Percentiles rank a stretch among this genome's conserved stretches.
phyloP scores from a whole-genome alignment of 2,329 filamentous ascomycete genomes.

The Tolypocladium tundrense region DNA sequence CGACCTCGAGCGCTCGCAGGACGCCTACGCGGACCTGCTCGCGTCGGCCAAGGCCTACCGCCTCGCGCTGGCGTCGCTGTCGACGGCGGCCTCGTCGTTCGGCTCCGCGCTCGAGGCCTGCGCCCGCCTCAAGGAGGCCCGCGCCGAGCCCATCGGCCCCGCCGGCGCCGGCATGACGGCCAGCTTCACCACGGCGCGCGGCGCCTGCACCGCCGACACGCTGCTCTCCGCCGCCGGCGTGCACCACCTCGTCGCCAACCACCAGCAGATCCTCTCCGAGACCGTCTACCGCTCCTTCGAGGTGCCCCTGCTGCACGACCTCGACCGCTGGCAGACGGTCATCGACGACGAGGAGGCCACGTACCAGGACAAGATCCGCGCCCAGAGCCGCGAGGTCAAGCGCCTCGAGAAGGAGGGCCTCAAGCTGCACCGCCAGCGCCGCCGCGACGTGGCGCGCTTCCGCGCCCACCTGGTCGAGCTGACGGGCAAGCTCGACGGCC shows the following conservation, averaged over 20 bases:
- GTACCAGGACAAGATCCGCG: conserved; percentile 45
- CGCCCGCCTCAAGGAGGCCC: conserved; percentile 57
- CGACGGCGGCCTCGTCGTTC: conserved; percentile 51
- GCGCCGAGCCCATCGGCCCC: conserved; percentile 44
- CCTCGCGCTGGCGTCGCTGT: conserved; percentile 49
- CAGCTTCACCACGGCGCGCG: conserved; percentile 33
- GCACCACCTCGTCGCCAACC: conserved; percentile 58
- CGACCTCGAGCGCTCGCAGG: conserved; percentile 53
- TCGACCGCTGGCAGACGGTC: conserved; percentile 53
- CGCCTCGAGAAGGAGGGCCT: conserved; percentile 55
- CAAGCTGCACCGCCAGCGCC: conserved; percentile 49
- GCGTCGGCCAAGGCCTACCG: conserved; percentile 54
- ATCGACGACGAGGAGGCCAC: conserved; percentile 55
- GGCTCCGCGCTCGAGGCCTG: conserved; percentile 56
- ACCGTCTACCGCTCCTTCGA: conserved; percentile 60
- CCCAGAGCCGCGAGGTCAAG: conserved; percentile 50
- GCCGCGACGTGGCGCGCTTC: conserved; percentile 51
- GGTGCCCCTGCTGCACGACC: conserved; percentile 58
- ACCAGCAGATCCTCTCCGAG: conserved; percentile 60
- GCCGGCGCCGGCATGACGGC: conserved; percentile 29
- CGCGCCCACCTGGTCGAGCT: conserved; percentile 53
- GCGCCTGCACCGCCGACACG: conserved; percentile 51
- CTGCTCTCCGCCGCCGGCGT: conserved; percentile 53
- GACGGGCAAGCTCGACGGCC: conserved; percentile 50
- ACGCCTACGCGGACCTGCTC: conserved; percentile 52